These are phyloP conservation scores for Pseudogymnoascus sp. DNA, from an alignment of 2,329 filamentous ascomycete species.

Conservation along the genomic window DNA sequence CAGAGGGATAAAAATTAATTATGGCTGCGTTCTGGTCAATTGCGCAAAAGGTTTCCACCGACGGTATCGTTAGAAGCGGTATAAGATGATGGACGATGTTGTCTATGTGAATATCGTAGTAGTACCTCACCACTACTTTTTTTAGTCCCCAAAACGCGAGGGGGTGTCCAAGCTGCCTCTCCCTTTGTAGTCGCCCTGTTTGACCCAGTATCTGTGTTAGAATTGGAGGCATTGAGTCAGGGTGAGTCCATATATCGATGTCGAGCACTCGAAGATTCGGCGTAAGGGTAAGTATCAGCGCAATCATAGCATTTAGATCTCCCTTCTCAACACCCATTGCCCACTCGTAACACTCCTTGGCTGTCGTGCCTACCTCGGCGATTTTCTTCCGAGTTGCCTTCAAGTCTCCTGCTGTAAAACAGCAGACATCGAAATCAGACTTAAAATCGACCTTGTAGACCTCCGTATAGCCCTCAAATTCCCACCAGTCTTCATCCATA, in stretches of 20 bases:
- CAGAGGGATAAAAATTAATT: not conserved
- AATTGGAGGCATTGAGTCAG: not conserved
- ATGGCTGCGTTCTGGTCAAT: not conserved
- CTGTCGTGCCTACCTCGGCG: not conserved
- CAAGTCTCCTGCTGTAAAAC: not conserved
- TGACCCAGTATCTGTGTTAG: not conserved
- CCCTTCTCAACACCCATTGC: not conserved
- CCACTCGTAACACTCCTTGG: not conserved
- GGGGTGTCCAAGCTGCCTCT: not conserved
- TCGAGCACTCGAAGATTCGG: not conserved
- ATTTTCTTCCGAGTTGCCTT: not conserved
- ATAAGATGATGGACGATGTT: not conserved
- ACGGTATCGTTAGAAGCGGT: not conserved
- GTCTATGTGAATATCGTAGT: not conserved
- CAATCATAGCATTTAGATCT: not conserved
- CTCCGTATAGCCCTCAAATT: too few species aligned
- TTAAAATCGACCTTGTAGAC: not conserved
- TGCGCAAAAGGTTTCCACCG: not conserved
- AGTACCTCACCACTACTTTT: not conserved
- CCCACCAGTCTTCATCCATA: too few species aligned
- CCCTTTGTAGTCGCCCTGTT: not conserved
- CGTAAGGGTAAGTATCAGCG: not conserved
- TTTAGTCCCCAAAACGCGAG: not conserved
- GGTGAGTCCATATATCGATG: not conserved
- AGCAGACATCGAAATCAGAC: not conserved